Conservation (phyloP, 768 basidiomycete genomes). For the Leccinellum albellum region DNA sequence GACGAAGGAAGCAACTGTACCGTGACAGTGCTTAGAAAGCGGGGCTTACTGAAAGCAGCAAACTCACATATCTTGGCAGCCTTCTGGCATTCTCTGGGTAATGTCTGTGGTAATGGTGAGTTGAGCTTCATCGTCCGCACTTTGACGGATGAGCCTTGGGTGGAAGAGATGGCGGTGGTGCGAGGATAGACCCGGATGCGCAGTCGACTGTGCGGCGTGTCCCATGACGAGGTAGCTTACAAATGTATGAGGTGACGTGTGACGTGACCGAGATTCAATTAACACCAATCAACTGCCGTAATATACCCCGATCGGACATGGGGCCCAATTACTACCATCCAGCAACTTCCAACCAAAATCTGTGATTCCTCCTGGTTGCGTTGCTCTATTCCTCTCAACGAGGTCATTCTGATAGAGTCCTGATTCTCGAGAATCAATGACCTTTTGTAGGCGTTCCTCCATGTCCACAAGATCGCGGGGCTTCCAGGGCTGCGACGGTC, state of each 20-base stretch:
- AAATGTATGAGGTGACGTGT: slow-evolving; percentile 17
- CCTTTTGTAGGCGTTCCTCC: slow-evolving; percentile 46
- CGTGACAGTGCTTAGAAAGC: slow-evolving; percentile 1
- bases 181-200: slow-evolving; percentile 8
- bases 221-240: slow-evolving; percentile 10
- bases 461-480: slow-evolving; percentile 50
- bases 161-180: background rate
- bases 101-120: slow-evolving; percentile 46
- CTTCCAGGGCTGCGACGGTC: slow-evolving; percentile 45
- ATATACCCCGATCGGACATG: slow-evolving; percentile 67
- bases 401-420: background rate
- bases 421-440: slow-evolving; percentile 8
- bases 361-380: background rate
- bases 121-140: slow-evolving; percentile 42
- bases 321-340: slow-evolving; percentile 48
- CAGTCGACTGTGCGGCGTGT: slow-evolving; percentile 18
- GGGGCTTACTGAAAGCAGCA: background rate
- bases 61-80: slow-evolving; percentile 80
- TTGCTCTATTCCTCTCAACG: background rate
- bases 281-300: background rate
- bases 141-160: background rate
- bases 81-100: slow-evolving; percentile 83
- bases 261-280: slow-evolving; percentile 12
- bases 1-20: slow-evolving; percentile 77
- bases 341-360: slow-evolving; percentile 53